Conservation (phyloP, 1,139 yeast species). For the Zygoascus sp. region DNA sequence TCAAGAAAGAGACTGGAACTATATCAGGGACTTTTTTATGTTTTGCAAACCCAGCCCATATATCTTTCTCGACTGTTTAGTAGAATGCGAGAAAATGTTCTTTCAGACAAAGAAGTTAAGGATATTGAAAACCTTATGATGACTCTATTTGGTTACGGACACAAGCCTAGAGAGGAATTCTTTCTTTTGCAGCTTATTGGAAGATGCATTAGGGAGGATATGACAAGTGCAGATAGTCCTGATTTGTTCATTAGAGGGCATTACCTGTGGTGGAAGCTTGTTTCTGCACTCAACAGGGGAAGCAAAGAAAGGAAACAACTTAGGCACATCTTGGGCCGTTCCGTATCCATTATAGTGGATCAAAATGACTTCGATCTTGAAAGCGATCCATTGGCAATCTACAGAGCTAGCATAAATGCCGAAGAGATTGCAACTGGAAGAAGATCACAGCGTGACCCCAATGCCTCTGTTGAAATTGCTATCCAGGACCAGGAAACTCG, state of each 20-base stretch:
- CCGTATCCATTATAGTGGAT: constrained; percentile 46
- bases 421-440: constrained; percentile 45
- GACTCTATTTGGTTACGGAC: constrained; percentile 44
- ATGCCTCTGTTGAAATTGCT: constrained; percentile 59
- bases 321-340: constrained; percentile 52
- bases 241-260: constrained; percentile 31
- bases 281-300: constrained; percentile 53
- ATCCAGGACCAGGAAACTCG: constrained; percentile 75
- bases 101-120: constrained; percentile 35
- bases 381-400: constrained; percentile 67
- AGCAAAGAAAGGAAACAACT: constrained; percentile 57
- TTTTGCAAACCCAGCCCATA: constrained; percentile 77
- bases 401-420: constrained; percentile 43
- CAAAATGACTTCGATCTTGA: constrained; percentile 64
- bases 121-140: constrained; percentile 47
- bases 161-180: constrained; percentile 63
- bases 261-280: constrained; percentile 46
- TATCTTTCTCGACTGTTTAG: constrained; percentile 61
- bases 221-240: constrained; percentile 29
- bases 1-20: constrained; percentile 47
- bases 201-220: constrained; percentile 47
- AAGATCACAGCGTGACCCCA: constrained; percentile 43
- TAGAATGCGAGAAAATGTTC: constrained; percentile 26
- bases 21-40: constrained; percentile 73
- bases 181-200: constrained; percentile 60